A percentile compares a stretch with the other conserved stretches of the same genome.
These are phyloP conservation scores for Pleodorina starrii DNA, from an alignment of 139 green algal species.

Conservation along the genomic window DNA sequence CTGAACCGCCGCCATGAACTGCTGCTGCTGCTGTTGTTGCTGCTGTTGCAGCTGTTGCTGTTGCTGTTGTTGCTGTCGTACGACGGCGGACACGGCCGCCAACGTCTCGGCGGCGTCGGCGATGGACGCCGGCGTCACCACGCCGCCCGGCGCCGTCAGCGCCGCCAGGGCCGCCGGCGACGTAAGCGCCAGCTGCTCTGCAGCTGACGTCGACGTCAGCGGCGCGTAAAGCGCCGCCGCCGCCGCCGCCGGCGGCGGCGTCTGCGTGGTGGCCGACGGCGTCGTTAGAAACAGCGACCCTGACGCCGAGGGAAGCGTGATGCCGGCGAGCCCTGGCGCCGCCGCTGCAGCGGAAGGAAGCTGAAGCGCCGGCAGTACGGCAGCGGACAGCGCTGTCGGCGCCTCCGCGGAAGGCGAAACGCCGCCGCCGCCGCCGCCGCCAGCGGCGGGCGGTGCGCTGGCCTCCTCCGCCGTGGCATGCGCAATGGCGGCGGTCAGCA, in stretches of 20 bases:
- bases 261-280: too few species aligned
- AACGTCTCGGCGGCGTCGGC: background rate
- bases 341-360: too few species aligned
- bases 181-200: background rate
- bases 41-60: background rate
- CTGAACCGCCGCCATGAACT: background rate
- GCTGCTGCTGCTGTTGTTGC: background rate
- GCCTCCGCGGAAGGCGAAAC: background rate
- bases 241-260: too few species aligned
- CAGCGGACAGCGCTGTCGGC: background rate
- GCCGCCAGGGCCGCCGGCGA: background rate
- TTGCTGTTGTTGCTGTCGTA: background rate
- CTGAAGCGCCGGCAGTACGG: too few species aligned
- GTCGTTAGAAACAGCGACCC: too few species aligned
- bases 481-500: conserved; percentile 30
- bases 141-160: background rate
- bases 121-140: background rate
- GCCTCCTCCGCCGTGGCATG: conserved; percentile 11
- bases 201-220: background rate
- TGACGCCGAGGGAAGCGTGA: too few species aligned
- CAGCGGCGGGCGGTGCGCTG: background rate
- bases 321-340: too few species aligned
- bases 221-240: background rate
- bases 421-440: background rate
- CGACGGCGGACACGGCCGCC: background rate